Evolutionary conservation across 83 land plant species (phyloP), one percentile per base, ranked within the genome.

Genomic region (Picea abies): DNA sequence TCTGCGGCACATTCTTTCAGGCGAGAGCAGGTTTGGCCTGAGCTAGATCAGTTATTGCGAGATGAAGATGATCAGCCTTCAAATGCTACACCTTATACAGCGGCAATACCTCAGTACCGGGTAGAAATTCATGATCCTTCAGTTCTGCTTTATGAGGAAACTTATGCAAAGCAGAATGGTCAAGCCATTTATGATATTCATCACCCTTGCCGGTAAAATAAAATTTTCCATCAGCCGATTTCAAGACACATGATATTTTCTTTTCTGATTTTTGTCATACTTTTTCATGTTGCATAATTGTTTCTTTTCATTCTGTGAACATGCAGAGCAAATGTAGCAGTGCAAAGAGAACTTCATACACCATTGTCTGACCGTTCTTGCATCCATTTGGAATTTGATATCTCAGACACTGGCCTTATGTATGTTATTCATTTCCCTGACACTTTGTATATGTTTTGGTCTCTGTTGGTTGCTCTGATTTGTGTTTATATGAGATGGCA

Each of bases 21-120:
- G 99, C 88, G 88, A 56, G 99, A 96, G 84, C 84, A 84, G 82
- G 65, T 98, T 49, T 96, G 97, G 99, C 96, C 98, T 32, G 94
- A 87, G 84, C 87, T 98, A 80, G 99, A 98, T 86, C 77, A 72
- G 75, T 81, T 98, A 63, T 92, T 98, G 15, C 86, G 79, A 12
- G 97, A 92, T 76, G 97, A 89, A 73, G 94, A 90, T 86, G 93
- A 86, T 61, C 69, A 84, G 23, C 70, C 84, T 35, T 61, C 85
- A 75, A 89, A 80, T 71, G 81, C 96, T 39, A 90, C 97, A 14
- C 92, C 97, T 68, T 98, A 98, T 80, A 96, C 91, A 23, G 98
- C 97, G 85, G 90, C 95, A n/a, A 84, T 98, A 19, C 90, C 87
- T 32, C 94, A 97, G 83, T 97, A 97, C 67, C 89, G 98, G 10